These are phyloP conservation scores for Aureobasidium leucospermi DNA, from an alignment of 2,329 filamentous ascomycete species.

Conservation along the genomic window DNA sequence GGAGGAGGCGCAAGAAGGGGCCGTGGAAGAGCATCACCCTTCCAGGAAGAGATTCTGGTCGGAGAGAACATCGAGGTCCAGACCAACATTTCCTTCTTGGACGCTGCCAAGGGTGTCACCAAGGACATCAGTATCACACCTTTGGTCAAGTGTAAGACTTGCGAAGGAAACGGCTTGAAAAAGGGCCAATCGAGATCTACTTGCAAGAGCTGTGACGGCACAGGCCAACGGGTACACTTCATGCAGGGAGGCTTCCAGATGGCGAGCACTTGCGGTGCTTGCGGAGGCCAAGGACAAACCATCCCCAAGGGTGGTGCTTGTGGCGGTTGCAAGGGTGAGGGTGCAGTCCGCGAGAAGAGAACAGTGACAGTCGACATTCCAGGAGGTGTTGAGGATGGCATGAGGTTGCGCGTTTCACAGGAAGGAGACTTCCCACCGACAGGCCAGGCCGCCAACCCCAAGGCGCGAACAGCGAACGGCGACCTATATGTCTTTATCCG, in stretches of 20 bases:
- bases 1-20: conserved; percentile 50
- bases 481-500: conserved; percentile 88
- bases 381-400: conserved; percentile 91
- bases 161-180: conserved; percentile 77
- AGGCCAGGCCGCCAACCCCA: conserved; percentile 58
- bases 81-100: conserved; percentile 88
- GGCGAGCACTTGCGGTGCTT: conserved; percentile 77
- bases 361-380: conserved; percentile 87
- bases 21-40: conserved; percentile 55
- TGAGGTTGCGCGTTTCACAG: conserved; percentile 76
- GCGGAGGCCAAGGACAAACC: conserved; percentile 68
- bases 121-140: conserved; percentile 87
- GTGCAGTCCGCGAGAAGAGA: conserved; percentile 75
- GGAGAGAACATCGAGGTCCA: conserved; percentile 96
- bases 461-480: conserved; percentile 62
- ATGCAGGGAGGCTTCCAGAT: conserved; percentile 95
- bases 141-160: conserved; percentile 72
- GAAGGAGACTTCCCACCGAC: conserved; percentile 83
- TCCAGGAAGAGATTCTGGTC: conserved; percentile 75
- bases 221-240: conserved; percentile 78
- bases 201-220: conserved; percentile 77
- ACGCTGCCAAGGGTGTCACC: conserved; percentile 82
- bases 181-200: conserved; percentile 62
- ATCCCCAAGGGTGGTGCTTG: conserved; percentile 79
- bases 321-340: conserved; percentile 68